Evolutionary conservation across 192 early-diverging fungal species (phyloP).

Genomic region (Coemansia sp.): DNA sequence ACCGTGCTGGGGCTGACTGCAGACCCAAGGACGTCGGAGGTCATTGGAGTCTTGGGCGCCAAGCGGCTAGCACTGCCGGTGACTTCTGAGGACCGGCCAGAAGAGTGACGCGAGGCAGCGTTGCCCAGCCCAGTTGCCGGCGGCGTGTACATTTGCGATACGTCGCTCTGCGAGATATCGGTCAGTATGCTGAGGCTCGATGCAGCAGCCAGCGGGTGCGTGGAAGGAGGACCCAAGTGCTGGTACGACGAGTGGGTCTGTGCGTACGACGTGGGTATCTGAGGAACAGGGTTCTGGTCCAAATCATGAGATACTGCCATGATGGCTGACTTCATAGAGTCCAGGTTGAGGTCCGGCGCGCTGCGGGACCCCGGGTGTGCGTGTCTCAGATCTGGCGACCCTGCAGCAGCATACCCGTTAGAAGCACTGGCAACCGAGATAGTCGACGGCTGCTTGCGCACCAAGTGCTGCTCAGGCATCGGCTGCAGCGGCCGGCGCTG

Average conservation of each 20-base stretch:
- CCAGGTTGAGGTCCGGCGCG: conserved; percentile 51
- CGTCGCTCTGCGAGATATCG: conserved; percentile 8
- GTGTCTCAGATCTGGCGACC: conserved; percentile 22
- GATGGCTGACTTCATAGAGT: conserved; percentile 36
- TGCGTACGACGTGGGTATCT: conserved; percentile 34
- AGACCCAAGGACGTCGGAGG: neutral
- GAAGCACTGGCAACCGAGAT: conserved; percentile 24
- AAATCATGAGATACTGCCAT: conserved; percentile 24
- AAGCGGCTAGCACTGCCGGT: neutral
- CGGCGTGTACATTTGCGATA: conserved; percentile 6
- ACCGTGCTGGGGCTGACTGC: conserved; percentile 1
- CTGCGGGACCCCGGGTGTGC: conserved; percentile 47
- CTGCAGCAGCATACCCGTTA: conserved; percentile 5
- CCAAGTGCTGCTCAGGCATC: conserved; percentile 21
- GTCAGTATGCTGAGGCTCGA: conserved; percentile 20
- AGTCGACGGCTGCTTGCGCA: conserved; percentile 48
- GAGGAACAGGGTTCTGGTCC: conserved; percentile 39
- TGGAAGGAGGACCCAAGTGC: conserved; percentile 13
- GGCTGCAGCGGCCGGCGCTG: conserved; percentile 37
- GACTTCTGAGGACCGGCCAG: conserved; percentile 2
- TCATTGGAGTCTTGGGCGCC: conserved; percentile 7
- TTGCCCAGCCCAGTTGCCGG: conserved; percentile 3
- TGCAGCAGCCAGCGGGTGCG: conserved; percentile 16
- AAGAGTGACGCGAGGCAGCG: conserved; percentile 3
- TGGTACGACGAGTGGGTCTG: neutral